These are phyloP conservation scores for Aegilops bicornis DNA, from an alignment of 176 grass and related monocot genomes.

Conservation along the genomic window DNA sequence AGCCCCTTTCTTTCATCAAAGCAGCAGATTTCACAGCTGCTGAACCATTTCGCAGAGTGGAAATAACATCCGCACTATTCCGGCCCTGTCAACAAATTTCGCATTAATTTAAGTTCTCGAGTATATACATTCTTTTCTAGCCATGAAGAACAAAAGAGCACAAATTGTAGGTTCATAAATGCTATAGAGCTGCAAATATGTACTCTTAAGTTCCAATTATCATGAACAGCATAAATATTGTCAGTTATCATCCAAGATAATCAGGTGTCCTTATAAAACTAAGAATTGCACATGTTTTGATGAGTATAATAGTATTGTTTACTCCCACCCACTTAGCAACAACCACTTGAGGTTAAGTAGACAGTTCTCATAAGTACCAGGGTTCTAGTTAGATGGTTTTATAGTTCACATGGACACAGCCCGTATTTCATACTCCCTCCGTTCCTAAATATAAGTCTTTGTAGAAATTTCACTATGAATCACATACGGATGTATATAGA, in stretches of 20 bases:
- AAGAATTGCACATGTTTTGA: too few relatives aligned
- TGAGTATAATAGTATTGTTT: neutral
- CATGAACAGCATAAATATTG: neutral
- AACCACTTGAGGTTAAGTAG: neutral
- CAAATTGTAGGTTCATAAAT: neutral
- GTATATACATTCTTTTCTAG: neutral
- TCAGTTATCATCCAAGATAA: neutral
- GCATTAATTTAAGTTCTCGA: neutral
- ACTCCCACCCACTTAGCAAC: neutral
- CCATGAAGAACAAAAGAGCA: conserved; percentile 14
- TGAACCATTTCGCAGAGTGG: conserved; percentile 69
- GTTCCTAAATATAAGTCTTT: too few relatives aligned
- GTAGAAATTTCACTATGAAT: too few relatives aligned
- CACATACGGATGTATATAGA: too few relatives aligned
- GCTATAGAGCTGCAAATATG: neutral
- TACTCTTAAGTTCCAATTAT: conserved; percentile 9
- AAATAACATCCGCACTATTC: conserved; percentile 63
- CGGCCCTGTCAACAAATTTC: conserved; percentile 51
- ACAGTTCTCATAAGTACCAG: neutral
- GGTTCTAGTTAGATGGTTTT: neutral
- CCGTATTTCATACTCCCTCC: neutral
- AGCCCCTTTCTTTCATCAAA: conserved; percentile 87
- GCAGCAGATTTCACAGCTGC: conserved; percentile 83
- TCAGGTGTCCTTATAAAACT: neutral
- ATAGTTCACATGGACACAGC: neutral